A percentile compares a stretch with the other conserved stretches of the same genome.
phyloP scores from a whole-genome alignment of 805 yeast genomes.

The Hanseniaspora vineae region DNA sequence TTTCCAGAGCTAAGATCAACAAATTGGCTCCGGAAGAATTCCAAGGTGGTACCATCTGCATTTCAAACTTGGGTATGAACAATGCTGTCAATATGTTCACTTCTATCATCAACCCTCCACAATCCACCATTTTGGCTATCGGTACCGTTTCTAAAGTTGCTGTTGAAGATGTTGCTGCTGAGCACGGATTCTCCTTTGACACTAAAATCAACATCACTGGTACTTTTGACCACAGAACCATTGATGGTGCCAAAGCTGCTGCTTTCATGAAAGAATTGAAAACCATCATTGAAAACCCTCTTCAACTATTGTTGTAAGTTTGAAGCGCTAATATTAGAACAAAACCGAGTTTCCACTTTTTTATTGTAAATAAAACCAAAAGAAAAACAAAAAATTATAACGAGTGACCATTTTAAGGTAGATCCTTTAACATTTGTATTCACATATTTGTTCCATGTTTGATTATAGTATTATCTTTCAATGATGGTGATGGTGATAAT shows the following conservation, averaged over 20 bases:
- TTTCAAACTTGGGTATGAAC: slow-evolving; percentile 98
- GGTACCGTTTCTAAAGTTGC: slow-evolving; percentile 90
- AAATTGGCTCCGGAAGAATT: slow-evolving; percentile 92
- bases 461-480: no score
- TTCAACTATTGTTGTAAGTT: slow-evolving; percentile 68
- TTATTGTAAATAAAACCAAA: no score
- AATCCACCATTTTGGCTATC: slow-evolving; percentile 83
- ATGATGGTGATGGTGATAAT: no score
- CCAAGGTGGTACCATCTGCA: slow-evolving; percentile 98
- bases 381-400: no score
- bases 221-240: slow-evolving; percentile 94
- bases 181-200: slow-evolving; percentile 85
- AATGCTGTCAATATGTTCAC: slow-evolving; percentile 85
- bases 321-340: no score
- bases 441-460: no score
- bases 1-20: slow-evolving; percentile 90
- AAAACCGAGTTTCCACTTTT: no score
- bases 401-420: no score
- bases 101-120: slow-evolving; percentile 97
- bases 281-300: slow-evolving; percentile 86
- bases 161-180: slow-evolving; percentile 81
- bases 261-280: slow-evolving; percentile 92
- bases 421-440: no score
- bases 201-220: slow-evolving; percentile 87
- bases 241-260: slow-evolving; percentile 97